Base-by-base conservation (phyloP, 2,329 filamentous ascomycete genomes). In the Mycosphaerella arachidis region DNA sequence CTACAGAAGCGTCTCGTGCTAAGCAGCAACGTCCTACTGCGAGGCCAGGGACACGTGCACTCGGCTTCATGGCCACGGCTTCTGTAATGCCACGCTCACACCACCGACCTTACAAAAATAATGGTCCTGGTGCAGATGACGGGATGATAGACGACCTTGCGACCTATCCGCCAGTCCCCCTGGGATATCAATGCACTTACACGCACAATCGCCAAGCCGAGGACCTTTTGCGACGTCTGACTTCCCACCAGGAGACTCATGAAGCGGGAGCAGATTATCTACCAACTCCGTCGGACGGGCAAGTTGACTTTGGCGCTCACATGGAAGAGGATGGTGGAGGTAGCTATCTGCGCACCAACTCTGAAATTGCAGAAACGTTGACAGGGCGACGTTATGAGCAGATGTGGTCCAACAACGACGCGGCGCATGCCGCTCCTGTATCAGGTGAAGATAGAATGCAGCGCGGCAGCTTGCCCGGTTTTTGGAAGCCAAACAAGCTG, bases 401-500 rank as follows among this genome's bases (percentile, higher is more conserved):
- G 13, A 45, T n/a, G 8, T 43, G 40, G 46, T 50, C 46, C 8
- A 50, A 31, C 9, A 16, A 37, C 12, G 20, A 37, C 18, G 16
- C 16, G n/a, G 16, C 29, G 20, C 20, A 54, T 30, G 30, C 13
- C n/a, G 33, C 29, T n/a, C 37, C 48, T 35, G 16, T 31, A 20
- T 53, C 57, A 33, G 33, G 43, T 24, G 53, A 43, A 27, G 18
- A n/a, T n/a, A 43, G 37, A 40, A 43, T 29, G 52, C 37, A 40
- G 12, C 55, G 55, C 10, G 61, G 66, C 45, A 66, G 63, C 2
- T 67, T 74, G 53, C 67, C 66, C 10, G 70, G 73, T 5, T 79
- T 79, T 67, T 80, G 78, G 78, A 74, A 73, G 64, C 77, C 77
- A 12, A 73, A 79, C 63, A 76, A 64, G 57, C 60, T 80, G 60